Evolutionary conservation across 495 filamentous ascomycete genomes (phyloP).

Genomic region (Annulohypoxylon bovei): DNA sequence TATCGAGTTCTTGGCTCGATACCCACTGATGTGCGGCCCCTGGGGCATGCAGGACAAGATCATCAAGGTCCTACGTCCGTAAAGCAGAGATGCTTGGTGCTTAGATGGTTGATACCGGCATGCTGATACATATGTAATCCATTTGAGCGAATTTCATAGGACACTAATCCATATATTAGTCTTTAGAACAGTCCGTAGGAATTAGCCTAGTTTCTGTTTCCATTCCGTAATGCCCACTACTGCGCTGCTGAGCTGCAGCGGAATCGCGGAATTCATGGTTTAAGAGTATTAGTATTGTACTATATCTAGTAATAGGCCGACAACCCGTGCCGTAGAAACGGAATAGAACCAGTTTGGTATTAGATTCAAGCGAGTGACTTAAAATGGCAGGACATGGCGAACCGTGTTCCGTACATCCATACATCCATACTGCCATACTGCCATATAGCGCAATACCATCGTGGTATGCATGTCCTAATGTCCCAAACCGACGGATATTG

Average conservation of each 20-base stretch:
- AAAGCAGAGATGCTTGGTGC: neutral
- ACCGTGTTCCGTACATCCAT: neutral
- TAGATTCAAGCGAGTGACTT: neutral
- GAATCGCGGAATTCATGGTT: neutral
- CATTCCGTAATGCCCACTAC: neutral
- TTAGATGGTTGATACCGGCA: neutral
- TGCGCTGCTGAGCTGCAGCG: neutral
- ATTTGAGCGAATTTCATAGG: slow-evolving; percentile 21
- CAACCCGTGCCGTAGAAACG: slow-evolving; percentile 18
- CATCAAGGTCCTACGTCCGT: neutral
- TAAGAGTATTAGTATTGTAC: neutral
- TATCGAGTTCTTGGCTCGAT: slow-evolving; percentile 10
- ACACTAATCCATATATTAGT: slow-evolving; percentile 3
- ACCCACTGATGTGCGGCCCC: slow-evolving; percentile 15
- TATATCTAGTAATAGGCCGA: neutral
- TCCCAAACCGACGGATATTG: neutral
- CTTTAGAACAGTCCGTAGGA: no score
- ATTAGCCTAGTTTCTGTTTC: slow-evolving; percentile 16
- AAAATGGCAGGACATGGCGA: slow-evolving; percentile 33
- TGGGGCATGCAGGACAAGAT: slow-evolving; percentile 24
- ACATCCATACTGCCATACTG: neutral
- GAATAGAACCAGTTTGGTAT: slow-evolving; percentile 15
- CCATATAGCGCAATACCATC: neutral
- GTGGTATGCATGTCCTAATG: neutral
- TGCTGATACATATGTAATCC: slow-evolving; percentile 2